phyloP scores from a whole-genome alignment of 2,329 filamentous ascomycete species.

The Xylariaceae sp. region DNA sequence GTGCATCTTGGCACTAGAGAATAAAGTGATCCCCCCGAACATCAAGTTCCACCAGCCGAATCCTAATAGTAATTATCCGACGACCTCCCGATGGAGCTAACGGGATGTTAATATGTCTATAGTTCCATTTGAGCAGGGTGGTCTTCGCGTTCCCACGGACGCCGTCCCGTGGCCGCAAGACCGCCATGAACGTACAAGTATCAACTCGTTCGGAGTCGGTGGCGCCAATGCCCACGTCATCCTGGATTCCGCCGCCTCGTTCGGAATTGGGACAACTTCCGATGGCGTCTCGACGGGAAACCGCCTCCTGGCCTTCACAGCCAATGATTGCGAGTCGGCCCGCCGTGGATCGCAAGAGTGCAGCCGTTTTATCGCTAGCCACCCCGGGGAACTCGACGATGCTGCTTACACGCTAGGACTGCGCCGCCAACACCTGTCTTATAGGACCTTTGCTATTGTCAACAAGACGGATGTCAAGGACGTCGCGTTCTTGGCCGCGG shows the following conservation, averaged over 20 bases:
- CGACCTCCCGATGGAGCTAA: not conserved
- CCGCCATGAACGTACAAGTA: slow-evolving; percentile 28
- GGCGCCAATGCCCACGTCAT: slow-evolving; percentile 41
- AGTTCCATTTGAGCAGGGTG: slow-evolving; percentile 32
- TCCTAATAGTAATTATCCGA: slow-evolving; percentile 27
- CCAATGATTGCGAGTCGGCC: slow-evolving; percentile 18
- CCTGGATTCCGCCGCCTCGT: slow-evolving; percentile 22
- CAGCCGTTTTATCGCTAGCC: slow-evolving; percentile 6
- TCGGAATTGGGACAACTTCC: not conserved
- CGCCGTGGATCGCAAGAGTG: slow-evolving; percentile 10
- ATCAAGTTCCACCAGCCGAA: slow-evolving; percentile 41
- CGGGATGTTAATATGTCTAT: not conserved
- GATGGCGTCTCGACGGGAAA: not conserved
- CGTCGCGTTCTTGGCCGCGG: not conserved
- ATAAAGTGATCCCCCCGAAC: slow-evolving; percentile 43
- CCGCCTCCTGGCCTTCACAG: slow-evolving; percentile 19
- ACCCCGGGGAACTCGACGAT: slow-evolving; percentile 14
- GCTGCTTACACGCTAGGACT: slow-evolving; percentile 21
- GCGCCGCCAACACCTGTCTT: slow-evolving; percentile 21
- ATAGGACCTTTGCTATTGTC: slow-evolving; percentile 18
- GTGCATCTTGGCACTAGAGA: slow-evolving; percentile 44
- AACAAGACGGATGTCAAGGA: slow-evolving; percentile 7
- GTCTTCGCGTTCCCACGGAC: slow-evolving; percentile 36
- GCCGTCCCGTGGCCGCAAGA: slow-evolving; percentile 37
- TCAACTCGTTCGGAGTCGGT: slow-evolving; percentile 43